These are phyloP conservation scores for Phialocephala subalpina DNA, from an alignment of 2,329 filamentous ascomycete genomes.

Conservation along the genomic window DNA sequence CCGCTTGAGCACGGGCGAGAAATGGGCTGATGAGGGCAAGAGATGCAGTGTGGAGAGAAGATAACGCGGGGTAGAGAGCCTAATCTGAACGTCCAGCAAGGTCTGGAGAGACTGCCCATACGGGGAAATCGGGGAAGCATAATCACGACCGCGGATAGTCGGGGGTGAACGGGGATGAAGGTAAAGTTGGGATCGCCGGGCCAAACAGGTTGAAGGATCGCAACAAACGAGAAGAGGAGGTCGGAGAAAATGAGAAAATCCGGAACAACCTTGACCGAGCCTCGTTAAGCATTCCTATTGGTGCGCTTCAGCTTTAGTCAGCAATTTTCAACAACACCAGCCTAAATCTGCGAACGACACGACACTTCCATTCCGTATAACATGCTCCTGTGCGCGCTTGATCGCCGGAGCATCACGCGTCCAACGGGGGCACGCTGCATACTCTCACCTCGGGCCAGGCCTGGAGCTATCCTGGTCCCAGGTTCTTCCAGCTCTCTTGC, in stretches of 20 bases:
- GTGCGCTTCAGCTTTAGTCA: neutral
- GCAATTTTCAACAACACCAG: neutral
- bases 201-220: neutral
- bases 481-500: neutral
- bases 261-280: neutral
- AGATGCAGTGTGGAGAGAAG: slow-evolving; percentile 9
- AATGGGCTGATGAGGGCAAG: slow-evolving; percentile 17
- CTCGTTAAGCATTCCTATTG: neutral
- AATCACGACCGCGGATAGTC: slow-evolving; percentile 5
- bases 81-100: neutral
- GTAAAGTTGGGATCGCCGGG: neutral
- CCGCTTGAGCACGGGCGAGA: neutral
- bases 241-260: neutral
- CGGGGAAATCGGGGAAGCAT: slow-evolving; percentile 1
- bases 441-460: neutral
- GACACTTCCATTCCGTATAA: neutral
- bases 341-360: neutral
- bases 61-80: slow-evolving; percentile 26
- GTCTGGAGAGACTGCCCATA: neutral
- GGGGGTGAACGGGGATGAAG: slow-evolving; percentile 16
- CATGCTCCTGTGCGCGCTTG: neutral
- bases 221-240: neutral
- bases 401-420: neutral
- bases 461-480: neutral
- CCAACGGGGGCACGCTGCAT: neutral